Evolutionary conservation across 805 yeast species (phyloP).

Genomic region (Naumovozyma castellii): DNA sequence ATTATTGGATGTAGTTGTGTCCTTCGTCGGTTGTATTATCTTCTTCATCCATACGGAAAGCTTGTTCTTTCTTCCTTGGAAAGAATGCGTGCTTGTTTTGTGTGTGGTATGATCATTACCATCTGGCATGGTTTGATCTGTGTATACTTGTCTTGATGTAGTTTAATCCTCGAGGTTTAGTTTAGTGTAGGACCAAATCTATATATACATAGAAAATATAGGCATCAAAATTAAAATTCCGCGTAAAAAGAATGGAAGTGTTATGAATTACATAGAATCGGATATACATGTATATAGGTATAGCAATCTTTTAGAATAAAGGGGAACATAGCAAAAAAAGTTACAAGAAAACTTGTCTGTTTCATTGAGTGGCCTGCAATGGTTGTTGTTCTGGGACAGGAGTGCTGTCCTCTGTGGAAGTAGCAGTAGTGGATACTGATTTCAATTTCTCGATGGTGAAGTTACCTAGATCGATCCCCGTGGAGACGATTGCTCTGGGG

Average conservation of each 20-base stretch:
- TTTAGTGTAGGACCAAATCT: too few relatives aligned
- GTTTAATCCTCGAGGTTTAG: neutral
- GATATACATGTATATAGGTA: too few relatives aligned
- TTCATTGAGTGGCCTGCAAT: neutral
- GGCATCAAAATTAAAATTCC: too few relatives aligned
- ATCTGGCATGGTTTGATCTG: neutral
- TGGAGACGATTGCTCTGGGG: conserved; percentile 26
- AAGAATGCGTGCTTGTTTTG: conserved; percentile 1
- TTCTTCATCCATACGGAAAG: conserved; percentile 27
- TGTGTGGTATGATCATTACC: too few relatives aligned
- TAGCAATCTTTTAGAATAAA: too few relatives aligned
- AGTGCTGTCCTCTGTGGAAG: conserved; percentile 1
- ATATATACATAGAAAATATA: too few relatives aligned
- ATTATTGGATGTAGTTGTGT: neutral
- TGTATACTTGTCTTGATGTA: neutral
- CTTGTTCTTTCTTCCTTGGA: conserved; percentile 18
- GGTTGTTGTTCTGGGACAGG: neutral
- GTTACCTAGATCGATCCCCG: conserved; percentile 26
- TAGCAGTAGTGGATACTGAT: conserved; percentile 2
- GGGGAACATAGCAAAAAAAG: too few relatives aligned
- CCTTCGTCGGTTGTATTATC: conserved; percentile 22
- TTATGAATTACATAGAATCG: too few relatives aligned
- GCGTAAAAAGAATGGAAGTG: too few relatives aligned
- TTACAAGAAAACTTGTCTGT: neutral
- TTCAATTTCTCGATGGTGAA: conserved; percentile 23